These are phyloP conservation scores for Neonectria neomacrospora DNA, from an alignment of 2,329 filamentous ascomycete species.

Conservation along the genomic window DNA sequence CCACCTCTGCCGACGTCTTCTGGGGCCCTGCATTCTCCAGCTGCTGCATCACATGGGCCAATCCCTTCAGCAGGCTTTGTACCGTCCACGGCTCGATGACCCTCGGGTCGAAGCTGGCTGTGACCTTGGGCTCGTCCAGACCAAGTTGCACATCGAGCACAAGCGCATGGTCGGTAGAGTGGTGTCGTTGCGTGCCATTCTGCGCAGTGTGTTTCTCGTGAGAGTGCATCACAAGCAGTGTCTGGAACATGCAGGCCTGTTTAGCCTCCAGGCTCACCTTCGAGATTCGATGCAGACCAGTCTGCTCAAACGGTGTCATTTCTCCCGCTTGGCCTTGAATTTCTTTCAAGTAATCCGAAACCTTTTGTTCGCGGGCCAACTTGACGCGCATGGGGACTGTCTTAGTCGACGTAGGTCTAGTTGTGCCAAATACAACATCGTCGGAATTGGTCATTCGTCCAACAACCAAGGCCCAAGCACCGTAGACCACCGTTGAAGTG, in stretches of 20 bases:
- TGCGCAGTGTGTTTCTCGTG: not conserved
- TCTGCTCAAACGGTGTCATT: conserved; percentile 35
- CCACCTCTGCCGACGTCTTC: not conserved
- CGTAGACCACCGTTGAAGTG: not conserved
- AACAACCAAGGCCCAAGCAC: not conserved
- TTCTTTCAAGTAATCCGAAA: conserved; percentile 55
- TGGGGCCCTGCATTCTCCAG: not conserved
- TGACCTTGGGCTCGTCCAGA: not conserved
- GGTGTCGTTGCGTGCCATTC: not conserved
- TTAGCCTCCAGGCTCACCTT: conserved; percentile 13
- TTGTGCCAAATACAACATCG: conserved; percentile 26
- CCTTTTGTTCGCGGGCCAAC: conserved; percentile 43
- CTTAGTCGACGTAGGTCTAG: conserved; percentile 14
- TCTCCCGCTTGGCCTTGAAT: conserved; percentile 33
- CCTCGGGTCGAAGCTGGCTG: conserved; percentile 14
- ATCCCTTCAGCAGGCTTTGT: not conserved
- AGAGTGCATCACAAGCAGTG: conserved; percentile 24
- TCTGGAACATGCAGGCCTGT: conserved; percentile 25
- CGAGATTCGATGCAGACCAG: conserved; percentile 30
- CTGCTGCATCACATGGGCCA: conserved; percentile 5
- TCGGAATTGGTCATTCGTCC: not conserved
- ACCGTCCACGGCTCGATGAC: not conserved
- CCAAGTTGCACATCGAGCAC: conserved; percentile 1
- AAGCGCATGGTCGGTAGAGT: conserved; percentile 1
- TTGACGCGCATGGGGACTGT: conserved; percentile 38